Evolutionary conservation across 176 grass and related monocot species (phyloP).

Genomic region (Puya raimondii): DNA sequence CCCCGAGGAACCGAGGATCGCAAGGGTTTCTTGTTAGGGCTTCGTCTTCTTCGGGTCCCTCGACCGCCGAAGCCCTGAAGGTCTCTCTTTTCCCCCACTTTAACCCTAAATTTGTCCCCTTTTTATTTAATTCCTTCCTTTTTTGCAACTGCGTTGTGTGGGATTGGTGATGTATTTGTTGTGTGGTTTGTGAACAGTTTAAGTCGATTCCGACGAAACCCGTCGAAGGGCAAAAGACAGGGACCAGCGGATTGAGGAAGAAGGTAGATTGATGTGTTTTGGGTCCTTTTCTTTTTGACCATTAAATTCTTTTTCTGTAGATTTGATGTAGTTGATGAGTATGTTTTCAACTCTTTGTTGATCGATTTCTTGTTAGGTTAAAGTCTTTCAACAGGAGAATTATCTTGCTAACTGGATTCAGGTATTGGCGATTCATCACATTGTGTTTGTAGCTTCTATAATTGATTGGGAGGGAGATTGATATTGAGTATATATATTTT

Average conservation of each 20-base stretch:
- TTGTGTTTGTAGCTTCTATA: constrained; percentile 11
- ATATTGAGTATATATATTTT: constrained; percentile 7
- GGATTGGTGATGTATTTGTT: neutral
- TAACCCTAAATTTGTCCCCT: too few relatives aligned
- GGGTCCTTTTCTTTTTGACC: too few relatives aligned
- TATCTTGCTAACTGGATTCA: constrained; percentile 98
- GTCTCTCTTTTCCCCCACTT: neutral
- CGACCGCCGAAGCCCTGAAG: neutral
- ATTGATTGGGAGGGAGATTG: neutral
- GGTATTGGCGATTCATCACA: constrained; percentile 26
- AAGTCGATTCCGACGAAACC: constrained; percentile 61
- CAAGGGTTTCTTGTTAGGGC: neutral
- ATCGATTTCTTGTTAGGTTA: constrained; percentile 47
- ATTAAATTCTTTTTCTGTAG: too few relatives aligned
- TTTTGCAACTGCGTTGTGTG: neutral
- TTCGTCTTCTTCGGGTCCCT: neutral
- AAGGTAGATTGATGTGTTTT: constrained; percentile 32
- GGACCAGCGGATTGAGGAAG: constrained; percentile 84
- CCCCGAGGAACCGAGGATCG: too few relatives aligned
- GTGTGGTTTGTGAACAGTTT: neutral
- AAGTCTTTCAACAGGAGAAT: constrained; percentile 83
- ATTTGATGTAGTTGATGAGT: neutral
- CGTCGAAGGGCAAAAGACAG: constrained; percentile 75
- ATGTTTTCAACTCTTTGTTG: constrained; percentile 1
- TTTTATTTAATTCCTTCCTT: neutral